These are phyloP conservation scores for Globisporangium abappressorium DNA, from an alignment of 352 stramenopile species.

Conservation along the genomic window DNA sequence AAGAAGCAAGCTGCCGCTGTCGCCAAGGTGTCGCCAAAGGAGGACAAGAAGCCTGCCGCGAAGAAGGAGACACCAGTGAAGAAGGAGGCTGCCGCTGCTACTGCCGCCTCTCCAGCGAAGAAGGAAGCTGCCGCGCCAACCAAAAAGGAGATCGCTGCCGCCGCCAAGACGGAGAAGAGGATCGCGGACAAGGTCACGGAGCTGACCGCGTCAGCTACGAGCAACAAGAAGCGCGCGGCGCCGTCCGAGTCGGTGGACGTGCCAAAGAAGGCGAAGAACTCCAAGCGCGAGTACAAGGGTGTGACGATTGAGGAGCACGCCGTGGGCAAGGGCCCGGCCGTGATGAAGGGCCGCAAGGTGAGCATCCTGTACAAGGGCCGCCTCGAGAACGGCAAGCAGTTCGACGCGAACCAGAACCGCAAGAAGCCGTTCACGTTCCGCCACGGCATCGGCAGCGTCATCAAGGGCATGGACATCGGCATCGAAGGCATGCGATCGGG, in stretches of 20 bases:
- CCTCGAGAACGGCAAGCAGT: conserved; percentile 84
- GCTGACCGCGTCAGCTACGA: conserved; percentile 29
- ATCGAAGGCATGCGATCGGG: conserved; percentile 87
- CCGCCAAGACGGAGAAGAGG: conserved; percentile 52
- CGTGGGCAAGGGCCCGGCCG: conserved; percentile 63
- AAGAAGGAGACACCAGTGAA: conserved; percentile 30
- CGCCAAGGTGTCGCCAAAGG: conserved; percentile 21
- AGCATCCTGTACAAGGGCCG: conserved; percentile 80
- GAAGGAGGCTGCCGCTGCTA: conserved; percentile 25
- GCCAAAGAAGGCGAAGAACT: conserved; percentile 76
- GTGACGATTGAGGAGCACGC: conserved; percentile 76
- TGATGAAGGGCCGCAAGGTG: conserved; percentile 66
- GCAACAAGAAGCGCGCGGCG: conserved; percentile 68
- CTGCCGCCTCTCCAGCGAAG: conserved; percentile 12
- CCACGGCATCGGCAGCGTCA: conserved; percentile 88
- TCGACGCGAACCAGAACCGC: conserved; percentile 76
- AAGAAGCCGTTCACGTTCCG: conserved; percentile 85
- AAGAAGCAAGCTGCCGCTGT: conserved; percentile 3
- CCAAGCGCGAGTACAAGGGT: conserved; percentile 61
- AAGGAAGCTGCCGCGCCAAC: conserved; percentile 26
- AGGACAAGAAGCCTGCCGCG: conserved; percentile 23
- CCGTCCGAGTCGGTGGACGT: conserved; percentile 56
- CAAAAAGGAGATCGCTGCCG: conserved; percentile 36
- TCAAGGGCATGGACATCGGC: conserved; percentile 95
- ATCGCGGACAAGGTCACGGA: conserved; percentile 52